phyloP scores from a whole-genome alignment of 192 early-diverging fungal genomes.

The Phycomyces nitens region DNA sequence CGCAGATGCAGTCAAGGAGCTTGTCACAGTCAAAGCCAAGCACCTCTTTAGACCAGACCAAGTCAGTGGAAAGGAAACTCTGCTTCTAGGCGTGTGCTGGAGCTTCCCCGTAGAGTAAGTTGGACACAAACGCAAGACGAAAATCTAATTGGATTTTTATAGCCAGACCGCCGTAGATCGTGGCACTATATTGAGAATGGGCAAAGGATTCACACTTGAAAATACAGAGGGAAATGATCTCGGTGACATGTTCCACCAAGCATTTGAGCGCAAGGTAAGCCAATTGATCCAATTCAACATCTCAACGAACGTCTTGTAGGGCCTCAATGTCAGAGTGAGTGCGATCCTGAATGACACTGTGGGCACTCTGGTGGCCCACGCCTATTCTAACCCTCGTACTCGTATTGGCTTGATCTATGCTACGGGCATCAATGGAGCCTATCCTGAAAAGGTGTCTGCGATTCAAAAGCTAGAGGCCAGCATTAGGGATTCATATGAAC shows the following conservation, averaged over 20 bases:
- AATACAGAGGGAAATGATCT: constrained; percentile 84
- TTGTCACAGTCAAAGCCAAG: constrained; percentile 24
- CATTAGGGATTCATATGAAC: constrained; percentile 32
- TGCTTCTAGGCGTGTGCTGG: constrained; percentile 74
- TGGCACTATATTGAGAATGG: constrained; percentile 52
- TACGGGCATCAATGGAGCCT: constrained; percentile 96
- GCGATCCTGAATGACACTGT: constrained; percentile 97
- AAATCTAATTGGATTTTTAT: constrained; percentile 11
- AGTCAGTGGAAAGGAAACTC: constrained; percentile 24
- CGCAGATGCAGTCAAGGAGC: constrained; percentile 50
- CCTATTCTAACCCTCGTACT: constrained; percentile 76
- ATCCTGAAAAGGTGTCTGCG: constrained; percentile 74
- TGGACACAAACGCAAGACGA: not conserved
- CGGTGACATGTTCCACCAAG: constrained; percentile 77
- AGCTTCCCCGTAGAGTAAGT: constrained; percentile 79
- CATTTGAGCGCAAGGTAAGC: constrained; percentile 64
- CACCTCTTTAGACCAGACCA: constrained; percentile 27
- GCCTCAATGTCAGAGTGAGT: constrained; percentile 69
- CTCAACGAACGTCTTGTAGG: too few species aligned
- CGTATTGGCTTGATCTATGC: constrained; percentile 88
- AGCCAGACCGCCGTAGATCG: constrained; percentile 54
- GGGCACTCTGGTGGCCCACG: constrained; percentile 86
- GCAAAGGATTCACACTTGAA: constrained; percentile 82
- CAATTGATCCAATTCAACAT: too few species aligned
- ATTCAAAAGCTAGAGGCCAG: constrained; percentile 71